Base-by-base conservation (phyloP, 23 red algal genomes). In the Cyanidiococcus yangmingshanensis region DNA sequence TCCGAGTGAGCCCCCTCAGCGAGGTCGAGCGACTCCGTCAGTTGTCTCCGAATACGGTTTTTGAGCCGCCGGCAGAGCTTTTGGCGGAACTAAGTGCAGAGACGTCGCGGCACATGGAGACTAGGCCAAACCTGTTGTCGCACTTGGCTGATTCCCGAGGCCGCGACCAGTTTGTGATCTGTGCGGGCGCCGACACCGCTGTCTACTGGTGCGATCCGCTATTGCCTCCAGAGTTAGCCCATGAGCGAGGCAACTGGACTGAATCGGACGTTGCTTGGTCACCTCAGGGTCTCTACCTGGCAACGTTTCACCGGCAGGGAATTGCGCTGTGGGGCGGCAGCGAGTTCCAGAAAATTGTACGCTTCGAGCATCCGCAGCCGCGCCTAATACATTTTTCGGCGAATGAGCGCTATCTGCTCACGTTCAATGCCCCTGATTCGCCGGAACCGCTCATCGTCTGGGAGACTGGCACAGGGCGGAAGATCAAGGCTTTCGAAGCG, bases 131-230 rank as follows among this genome's bases (percentile, higher is more conserved):
- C 75, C 82, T 89, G 75, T 82, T 80, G 67, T 85, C 77, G 41
- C 90, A 85, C 80, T 84, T 98, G 74, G 57, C 88, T 17, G 94
- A 98, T 41, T 58, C 74, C 41, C 87, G 94, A 12, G 88, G 88
- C 21, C 83, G 94, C 27, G 94, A 98, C 37, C 87, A 91, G 67
- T 98, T 98, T 59, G 78, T 86, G 82, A 82, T 98, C 39, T 84
- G 89, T 2, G 80, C 90, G 67, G 75, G 83, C 1, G 59, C 77
- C 24, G 88, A 89, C 39, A 89, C 89, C 12, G 87, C 76, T 39
- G 77, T 98, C 17, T 89, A 79, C 40, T 98, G 94, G 94, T 76
- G 85, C 75, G 94, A 98, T 71, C 82, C 77, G 78, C 39, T 58
- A 32, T 39, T 76, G 45, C 39, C 33, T 18, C 1, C 31, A n/a